phyloP scores from a whole-genome alignment of 768 basidiomycete genomes.

The Kockovaella imperatae region DNA sequence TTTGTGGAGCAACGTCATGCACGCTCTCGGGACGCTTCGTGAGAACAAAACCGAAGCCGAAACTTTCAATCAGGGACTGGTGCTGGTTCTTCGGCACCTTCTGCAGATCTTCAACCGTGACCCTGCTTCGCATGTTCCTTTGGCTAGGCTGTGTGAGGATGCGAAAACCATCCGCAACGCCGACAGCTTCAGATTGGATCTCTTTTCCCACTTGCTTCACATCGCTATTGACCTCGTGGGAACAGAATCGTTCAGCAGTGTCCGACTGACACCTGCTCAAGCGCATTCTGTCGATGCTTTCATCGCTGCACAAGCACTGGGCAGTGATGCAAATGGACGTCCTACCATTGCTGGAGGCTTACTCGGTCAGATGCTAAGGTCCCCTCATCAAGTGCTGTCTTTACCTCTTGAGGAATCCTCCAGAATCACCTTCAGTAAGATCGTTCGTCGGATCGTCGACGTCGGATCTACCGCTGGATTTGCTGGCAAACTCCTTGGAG shows the following conservation, averaged over 20 bases:
- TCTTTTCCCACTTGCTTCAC: constrained; percentile 15
- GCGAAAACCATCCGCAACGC: constrained; percentile 8
- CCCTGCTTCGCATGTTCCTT: constrained; percentile 24
- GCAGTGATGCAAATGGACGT: constrained; percentile 11
- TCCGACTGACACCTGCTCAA: not conserved
- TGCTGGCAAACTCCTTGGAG: constrained; percentile 29
- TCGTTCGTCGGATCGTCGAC: constrained; percentile 10
- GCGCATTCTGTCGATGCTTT: not conserved
- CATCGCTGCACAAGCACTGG: constrained; percentile 8
- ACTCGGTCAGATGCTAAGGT: constrained; percentile 23
- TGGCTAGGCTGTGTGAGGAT: constrained; percentile 9
- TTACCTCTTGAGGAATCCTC: not conserved
- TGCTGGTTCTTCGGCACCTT: constrained; percentile 17
- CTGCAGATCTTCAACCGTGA: constrained; percentile 24
- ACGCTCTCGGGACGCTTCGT: constrained; percentile 12
- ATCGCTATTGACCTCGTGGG: constrained; percentile 12
- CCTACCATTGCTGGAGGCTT: constrained; percentile 18
- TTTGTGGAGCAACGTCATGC: constrained; percentile 26
- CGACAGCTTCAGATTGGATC: constrained; percentile 7
- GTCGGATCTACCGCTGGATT: constrained; percentile 11
- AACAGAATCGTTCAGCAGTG: constrained; percentile 3
- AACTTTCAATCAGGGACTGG: constrained; percentile 14
- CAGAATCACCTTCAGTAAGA: not conserved
- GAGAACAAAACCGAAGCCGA: constrained; percentile 1
- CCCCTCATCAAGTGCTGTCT: constrained; percentile 3